These are phyloP conservation scores for Neurospora discreta DNA, from an alignment of 495 filamentous ascomycete genomes.

Conservation along the genomic window DNA sequence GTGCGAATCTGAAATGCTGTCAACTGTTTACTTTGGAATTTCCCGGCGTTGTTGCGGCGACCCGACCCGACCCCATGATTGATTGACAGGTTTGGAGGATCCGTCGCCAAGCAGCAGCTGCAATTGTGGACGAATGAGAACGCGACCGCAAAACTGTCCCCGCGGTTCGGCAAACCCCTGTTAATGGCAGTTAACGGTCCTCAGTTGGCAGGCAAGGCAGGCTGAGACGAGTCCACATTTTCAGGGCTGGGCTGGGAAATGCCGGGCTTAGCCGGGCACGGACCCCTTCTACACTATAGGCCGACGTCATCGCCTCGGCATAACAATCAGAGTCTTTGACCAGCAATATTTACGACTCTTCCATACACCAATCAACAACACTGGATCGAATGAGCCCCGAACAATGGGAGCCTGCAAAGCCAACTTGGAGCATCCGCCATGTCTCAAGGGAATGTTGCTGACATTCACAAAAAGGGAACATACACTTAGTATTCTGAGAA, in stretches of 20 bases:
- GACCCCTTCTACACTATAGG: background rate
- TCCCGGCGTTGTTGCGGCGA: background rate
- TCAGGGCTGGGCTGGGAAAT: background rate
- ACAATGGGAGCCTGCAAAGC: background rate
- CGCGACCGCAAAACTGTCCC: background rate
- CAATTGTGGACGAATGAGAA: background rate
- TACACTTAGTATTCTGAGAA: background rate
- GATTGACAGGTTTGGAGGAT: background rate
- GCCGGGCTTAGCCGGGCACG: background rate
- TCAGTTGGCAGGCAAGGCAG: background rate
- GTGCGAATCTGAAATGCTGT: background rate
- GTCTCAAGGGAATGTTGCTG: background rate
- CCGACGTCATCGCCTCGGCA: background rate
- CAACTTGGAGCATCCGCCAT: too few relatives aligned
- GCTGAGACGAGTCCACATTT: background rate
- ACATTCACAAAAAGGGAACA: background rate
- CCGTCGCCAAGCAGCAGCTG: background rate
- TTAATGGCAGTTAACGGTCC: background rate
- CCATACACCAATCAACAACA: background rate
- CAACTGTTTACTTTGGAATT: background rate
- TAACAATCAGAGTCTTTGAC: background rate
- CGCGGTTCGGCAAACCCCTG: background rate
- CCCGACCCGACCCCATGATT: background rate
- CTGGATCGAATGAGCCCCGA: background rate
- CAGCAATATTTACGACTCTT: background rate